phyloP scores from a whole-genome alignment of 805 yeast genomes.

The Hagleromyces aurorensis region DNA sequence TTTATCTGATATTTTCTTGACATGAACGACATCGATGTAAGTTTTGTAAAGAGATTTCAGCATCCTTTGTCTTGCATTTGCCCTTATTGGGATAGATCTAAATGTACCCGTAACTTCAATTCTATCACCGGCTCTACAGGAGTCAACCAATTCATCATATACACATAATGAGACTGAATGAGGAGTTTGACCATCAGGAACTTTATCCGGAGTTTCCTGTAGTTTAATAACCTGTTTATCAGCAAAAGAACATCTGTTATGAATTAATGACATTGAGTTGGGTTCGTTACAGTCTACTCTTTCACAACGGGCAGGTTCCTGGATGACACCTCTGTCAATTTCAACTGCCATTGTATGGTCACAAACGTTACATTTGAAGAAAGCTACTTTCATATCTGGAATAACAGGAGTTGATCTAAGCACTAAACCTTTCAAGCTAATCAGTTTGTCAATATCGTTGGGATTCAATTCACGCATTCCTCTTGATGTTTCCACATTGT shows the following conservation, averaged over 20 bases:
- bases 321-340: slow-evolving; percentile 88
- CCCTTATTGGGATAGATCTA: slow-evolving; percentile 85
- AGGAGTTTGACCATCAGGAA: slow-evolving; percentile 98
- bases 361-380: slow-evolving; percentile 91
- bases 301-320: slow-evolving; percentile 93
- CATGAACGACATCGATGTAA: slow-evolving; percentile 87
- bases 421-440: slow-evolving; percentile 84
- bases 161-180: slow-evolving; percentile 91
- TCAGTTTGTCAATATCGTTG: slow-evolving; percentile 87
- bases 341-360: slow-evolving; percentile 88
- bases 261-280: slow-evolving; percentile 84
- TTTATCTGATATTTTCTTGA: slow-evolving; percentile 75
- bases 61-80: slow-evolving; percentile 77
- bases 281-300: slow-evolving; percentile 72
- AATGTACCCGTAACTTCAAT: slow-evolving; percentile 93
- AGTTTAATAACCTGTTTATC: slow-evolving; percentile 91
- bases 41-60: slow-evolving; percentile 83
- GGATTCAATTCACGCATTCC: slow-evolving; percentile 95
- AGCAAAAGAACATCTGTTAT: slow-evolving; percentile 86
- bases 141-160: slow-evolving; percentile 91
- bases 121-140: slow-evolving; percentile 94
- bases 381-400: slow-evolving; percentile 97
- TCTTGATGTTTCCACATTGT: slow-evolving; percentile 57
- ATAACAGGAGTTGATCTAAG: slow-evolving; percentile 83
- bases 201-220: slow-evolving; percentile 93